A percentile compares a stretch with the other conserved stretches of the same genome.
Conservation (phyloP, 2,329 filamentous ascomycete genomes). For the Neofusicoccum kwambonambiense region DNA sequence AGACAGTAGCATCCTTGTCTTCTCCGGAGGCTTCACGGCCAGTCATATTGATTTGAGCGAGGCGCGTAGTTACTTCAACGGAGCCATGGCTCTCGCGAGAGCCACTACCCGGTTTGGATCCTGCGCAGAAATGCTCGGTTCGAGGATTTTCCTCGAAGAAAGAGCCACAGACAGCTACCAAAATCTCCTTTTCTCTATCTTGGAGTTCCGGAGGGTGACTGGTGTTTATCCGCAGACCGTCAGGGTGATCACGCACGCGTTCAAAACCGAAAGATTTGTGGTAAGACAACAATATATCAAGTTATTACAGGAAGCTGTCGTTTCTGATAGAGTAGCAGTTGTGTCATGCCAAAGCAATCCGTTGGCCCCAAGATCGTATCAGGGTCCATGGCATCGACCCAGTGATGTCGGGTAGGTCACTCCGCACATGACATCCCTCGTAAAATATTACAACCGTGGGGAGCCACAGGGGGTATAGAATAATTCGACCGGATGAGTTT, state of each 20-base stretch:
- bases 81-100: conserved; percentile 23
- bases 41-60: conserved; percentile 33
- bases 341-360: conserved; percentile 34
- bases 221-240: conserved; percentile 43
- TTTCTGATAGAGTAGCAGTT: background rate
- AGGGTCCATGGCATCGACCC: conserved; percentile 48
- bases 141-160: conserved; percentile 61
- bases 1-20: conserved; percentile 56
- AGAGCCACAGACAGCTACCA: conserved; percentile 81
- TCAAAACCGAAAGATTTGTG: conserved; percentile 45
- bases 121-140: conserved; percentile 29
- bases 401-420: conserved; percentile 33
- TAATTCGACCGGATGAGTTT: too few relatives aligned
- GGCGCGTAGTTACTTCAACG: conserved; percentile 37
- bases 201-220: conserved; percentile 47
- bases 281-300: background rate
- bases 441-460: too few relatives aligned
- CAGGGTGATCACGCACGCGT: conserved; percentile 48
- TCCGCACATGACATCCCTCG: background rate
- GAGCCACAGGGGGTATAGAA: too few relatives aligned
- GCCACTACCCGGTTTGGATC: conserved; percentile 26
- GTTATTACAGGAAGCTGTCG: background rate
- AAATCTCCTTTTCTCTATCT: conserved; percentile 76
- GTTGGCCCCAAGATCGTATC: conserved; percentile 42
- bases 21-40: conserved; percentile 64